Percentiles rank a stretch among this genome's conserved stretches.
Conservation (phyloP, 2,329 filamentous ascomycete species). For the Xylariales sp. region DNA sequence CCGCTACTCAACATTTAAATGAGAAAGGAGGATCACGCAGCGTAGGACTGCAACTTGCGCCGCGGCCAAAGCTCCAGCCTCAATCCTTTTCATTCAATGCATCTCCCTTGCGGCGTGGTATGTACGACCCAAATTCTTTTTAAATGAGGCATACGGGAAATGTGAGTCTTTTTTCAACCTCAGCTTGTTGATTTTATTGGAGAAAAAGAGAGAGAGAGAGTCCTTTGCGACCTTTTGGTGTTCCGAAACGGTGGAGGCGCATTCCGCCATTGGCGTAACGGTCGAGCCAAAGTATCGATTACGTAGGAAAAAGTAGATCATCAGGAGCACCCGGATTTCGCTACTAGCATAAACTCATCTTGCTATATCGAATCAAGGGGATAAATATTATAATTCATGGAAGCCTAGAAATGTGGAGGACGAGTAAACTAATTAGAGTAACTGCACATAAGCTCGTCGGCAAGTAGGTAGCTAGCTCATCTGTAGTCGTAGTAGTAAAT, state of each 20-base stretch:
- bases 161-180: no score
- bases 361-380: no score
- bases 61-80: neutral
- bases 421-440: neutral
- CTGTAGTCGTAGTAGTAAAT: neutral
- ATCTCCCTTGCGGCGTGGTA: neutral
- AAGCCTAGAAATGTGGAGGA: neutral
- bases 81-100: slow-evolving; percentile 1
- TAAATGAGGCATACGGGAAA: neutral
- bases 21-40: slow-evolving; percentile 9
- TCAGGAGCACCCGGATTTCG: neutral
- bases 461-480: neutral
- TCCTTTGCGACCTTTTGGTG: neutral
- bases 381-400: no score
- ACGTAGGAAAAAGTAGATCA: neutral
- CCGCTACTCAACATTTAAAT: neutral
- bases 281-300: neutral
- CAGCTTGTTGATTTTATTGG: neutral
- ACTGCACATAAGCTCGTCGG: neutral
- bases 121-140: neutral
- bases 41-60: neutral
- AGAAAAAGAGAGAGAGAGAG: no score
- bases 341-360: neutral
- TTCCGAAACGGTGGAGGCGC: neutral
- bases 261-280: neutral